These are phyloP conservation scores for Cephaloascus albidus DNA, from an alignment of 805 yeast species.

Conservation along the genomic window DNA sequence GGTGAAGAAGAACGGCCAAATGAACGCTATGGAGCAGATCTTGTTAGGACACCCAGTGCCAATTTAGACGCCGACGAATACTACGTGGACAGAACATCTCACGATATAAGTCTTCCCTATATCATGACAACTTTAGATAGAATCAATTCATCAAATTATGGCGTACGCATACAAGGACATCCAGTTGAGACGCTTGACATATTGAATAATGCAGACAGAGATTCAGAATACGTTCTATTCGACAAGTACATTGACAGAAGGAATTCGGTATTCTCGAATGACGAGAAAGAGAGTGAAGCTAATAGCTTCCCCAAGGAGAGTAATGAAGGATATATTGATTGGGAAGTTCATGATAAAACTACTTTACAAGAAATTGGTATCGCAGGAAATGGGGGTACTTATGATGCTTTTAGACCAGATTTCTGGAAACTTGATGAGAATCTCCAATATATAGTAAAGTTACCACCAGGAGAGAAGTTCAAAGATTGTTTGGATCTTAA, in stretches of 20 bases:
- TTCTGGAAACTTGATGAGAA: constrained; percentile 1
- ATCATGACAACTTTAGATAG: too few relatives aligned
- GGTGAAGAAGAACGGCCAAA: constrained; percentile 13
- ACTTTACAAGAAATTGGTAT: constrained; percentile 1
- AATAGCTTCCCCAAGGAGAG: not conserved
- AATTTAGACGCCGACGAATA: not conserved
- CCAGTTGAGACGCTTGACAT: not conserved
- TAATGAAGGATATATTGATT: constrained; percentile 1
- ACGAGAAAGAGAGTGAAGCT: not conserved
- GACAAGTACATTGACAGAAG: not conserved
- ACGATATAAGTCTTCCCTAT: too few relatives aligned
- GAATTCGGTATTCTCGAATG: not conserved
- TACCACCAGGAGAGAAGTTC: not conserved
- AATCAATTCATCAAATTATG: not conserved
- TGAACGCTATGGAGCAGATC: too few relatives aligned
- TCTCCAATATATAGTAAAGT: not conserved
- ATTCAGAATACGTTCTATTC: not conserved
- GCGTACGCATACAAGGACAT: too few relatives aligned
- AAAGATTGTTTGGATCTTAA: not conserved
- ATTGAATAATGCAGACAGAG: not conserved
- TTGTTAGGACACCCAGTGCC: too few relatives aligned
- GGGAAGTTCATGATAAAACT: constrained; percentile 2
- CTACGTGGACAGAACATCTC: not conserved
- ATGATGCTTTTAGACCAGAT: constrained; percentile 7
- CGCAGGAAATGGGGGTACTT: constrained; percentile 6